Evolutionary conservation across 148 eudicot genomes (phyloP), one percentile per base, ranked within the genome.

Genomic region (Fagopyrum tataricum): DNA sequence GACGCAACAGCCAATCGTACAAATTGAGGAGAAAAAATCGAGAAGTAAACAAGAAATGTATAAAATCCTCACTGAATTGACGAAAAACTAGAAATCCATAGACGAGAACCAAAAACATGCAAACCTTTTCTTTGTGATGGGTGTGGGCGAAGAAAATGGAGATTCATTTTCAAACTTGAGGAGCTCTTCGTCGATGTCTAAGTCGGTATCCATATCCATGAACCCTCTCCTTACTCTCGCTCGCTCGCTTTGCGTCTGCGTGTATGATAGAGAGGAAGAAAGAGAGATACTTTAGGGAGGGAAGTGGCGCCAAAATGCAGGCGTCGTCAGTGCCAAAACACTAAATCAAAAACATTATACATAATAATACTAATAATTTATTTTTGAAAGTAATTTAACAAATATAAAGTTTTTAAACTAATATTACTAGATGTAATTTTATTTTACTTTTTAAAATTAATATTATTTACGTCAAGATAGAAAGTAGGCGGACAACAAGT

Each of bases 141-240:
- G 8, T 7, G 6, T 5, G 69, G 69, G 44, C 69, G 69, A 39
- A 37, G 69, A 13, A 37, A 31, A 64, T 39, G 14, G 40, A 62
- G 67, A 61, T 61, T 61, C 67, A 12, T 31, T 42, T 64, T 64
- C 69, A 39, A 64, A 31, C 39, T 64, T 18, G 69, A 64, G 69
- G 21, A 64, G 69, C 69, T 64, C 69, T 20, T 31, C 69, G 41
- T 64, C 69, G 37, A 64, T 14, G 69, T 64, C 69, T 15, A 39
- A 64, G 17, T 64, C 49, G 13, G 49, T 46, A 46, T 46, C 69
- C 69, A 64, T 64, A 37, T 64, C 69, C 69, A 64, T 64, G 69
- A 11, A 37, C 37, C 18, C 43, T 1, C 9, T 64, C 18, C 37
- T 31, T 31, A 31, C 37, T 31, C 37, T 31, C 37, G 37, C 37